Base-by-base conservation (phyloP, 2,329 filamentous ascomycete species). In the Paraconiothyrium brasiliense region DNA sequence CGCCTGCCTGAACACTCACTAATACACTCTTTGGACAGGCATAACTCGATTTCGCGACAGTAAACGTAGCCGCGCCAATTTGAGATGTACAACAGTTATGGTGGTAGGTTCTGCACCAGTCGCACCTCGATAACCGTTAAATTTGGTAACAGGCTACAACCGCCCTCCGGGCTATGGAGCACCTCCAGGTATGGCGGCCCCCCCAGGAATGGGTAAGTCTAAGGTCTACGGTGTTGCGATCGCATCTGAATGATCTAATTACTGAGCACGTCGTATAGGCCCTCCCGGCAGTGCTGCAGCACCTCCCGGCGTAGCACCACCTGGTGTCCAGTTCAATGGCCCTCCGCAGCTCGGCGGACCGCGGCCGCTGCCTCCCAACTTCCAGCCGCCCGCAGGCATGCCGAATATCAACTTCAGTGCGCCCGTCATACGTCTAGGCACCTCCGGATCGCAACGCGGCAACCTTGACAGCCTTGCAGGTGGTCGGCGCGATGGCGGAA, bases 401-500 rank as follows among this genome's bases (percentile, higher is more conserved):
- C 93, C 94, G 55, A 96, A 97, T 78, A 97, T 99, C 84, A 97
- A 99, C 83, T 97, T 98, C 84, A 97, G 92, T 74, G 95, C 95
- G 39, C 94, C 94, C 59, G 93, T 98, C 62, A 98, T 99, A 75
- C 92, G 95, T 58, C 86, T 99, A 49, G 95, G 94, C 46, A 94
- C 93, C 1, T 87, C 90, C 4, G 87, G 82, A 22, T 79, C 88
- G 2, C 80, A 86, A n/a, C 92, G 92, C 73, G 73, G 79, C 39
- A 54, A 77, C 73, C 35, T 59, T 41, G 77, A 78, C 49, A 79
- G 78, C 57, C 81, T 61, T 84, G 83, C 67, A 39, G 77, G 79
- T 22, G 77, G 79, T 22, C 84, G 85, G 47, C 81, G 84, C 64
- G 84, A 87, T 56, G 78, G 78, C 62, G 78, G 79, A 43, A 76